Evolutionary conservation across 2,329 filamentous ascomycete genomes (phyloP), one percentile per base, ranked within the genome.

Genomic region (Fusarium concolor): DNA sequence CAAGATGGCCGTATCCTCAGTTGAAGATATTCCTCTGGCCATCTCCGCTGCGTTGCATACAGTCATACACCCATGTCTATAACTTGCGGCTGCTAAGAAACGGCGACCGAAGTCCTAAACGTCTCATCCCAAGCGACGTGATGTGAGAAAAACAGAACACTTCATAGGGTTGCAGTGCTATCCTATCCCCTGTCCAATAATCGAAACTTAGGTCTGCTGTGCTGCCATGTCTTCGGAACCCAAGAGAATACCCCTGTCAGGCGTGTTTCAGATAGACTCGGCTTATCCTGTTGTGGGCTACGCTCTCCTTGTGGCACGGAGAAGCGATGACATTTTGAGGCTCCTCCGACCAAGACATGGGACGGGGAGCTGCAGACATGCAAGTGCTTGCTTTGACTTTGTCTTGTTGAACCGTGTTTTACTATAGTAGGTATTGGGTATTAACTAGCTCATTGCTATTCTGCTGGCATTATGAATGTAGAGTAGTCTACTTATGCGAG

Each of bases 281-380:
- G 56, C 63, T 53, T 62, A 45, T 44, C 56, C 62, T 56, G 29
- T 69, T 68, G 57, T 38, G 52, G 66, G 47, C 45, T 57, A 43
- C 41, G 31, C 17, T 62, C 65, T 50, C 54, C 64, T 56, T 50
- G 33, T 38, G 29, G 46, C 43, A 31, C 22, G 49, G 47, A 60
- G 39, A 47, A 56, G 62, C 62, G 20, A 65, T 35, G 60, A 26
- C 65, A 64, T 49, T 60, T 62, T 66, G 65, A 68, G 65, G 56
- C 65, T 69, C 63, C 45, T 67, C 63, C 62, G 62, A 20, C 42
- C 50, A 56, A 56, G 64, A 68, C 59, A 67, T 67, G 65, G 63
- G 63, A 67, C 51, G 62, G 64, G 56, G 62, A 67, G 62, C 46
- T 42, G 29, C 31, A 66, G 35, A 50, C 33, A 58, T 58, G 28